Evolutionary conservation across 2,329 filamentous ascomycete species (phyloP).

Genomic region (Aspergillus fischeri): DNA sequence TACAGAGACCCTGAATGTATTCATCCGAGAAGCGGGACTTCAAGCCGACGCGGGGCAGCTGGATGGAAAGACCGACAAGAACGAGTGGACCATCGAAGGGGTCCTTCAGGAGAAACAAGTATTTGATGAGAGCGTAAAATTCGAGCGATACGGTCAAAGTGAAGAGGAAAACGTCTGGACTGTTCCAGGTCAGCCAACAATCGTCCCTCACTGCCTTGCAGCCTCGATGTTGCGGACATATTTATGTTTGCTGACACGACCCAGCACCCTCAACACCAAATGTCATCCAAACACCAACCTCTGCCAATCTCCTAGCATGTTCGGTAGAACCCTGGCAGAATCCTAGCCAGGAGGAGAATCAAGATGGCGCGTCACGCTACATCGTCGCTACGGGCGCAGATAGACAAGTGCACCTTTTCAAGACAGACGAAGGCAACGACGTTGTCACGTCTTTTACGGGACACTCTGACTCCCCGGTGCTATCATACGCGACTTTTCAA

Average conservation of each 20-base stretch:
- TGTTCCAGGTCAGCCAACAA: constrained; percentile 37
- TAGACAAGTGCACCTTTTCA: constrained; percentile 46
- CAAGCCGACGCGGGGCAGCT: constrained; percentile 46
- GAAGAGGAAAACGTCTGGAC: constrained; percentile 44
- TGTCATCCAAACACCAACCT: constrained; percentile 41
- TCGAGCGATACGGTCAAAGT: constrained; percentile 52
- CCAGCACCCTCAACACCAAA: constrained; percentile 45
- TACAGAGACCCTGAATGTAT: constrained; percentile 53
- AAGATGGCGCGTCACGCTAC: constrained; percentile 16
- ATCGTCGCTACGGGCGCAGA: constrained; percentile 47
- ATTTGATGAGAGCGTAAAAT: constrained; percentile 53
- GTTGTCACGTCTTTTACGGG: constrained; percentile 22
- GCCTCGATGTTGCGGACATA: not conserved
- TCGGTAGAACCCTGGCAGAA: constrained; percentile 39
- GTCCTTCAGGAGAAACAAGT: constrained; percentile 58
- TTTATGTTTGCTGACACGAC: not conserved
- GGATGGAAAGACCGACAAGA: constrained; percentile 21
- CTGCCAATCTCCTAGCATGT: constrained; percentile 52
- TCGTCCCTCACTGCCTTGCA: not conserved
- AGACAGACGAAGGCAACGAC: constrained; percentile 17
- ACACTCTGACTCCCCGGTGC: constrained; percentile 44
- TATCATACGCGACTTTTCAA: constrained; percentile 47
- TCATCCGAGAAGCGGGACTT: constrained; percentile 54
- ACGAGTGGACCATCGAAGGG: constrained; percentile 54
- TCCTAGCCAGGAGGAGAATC: constrained; percentile 6